phyloP scores from a whole-genome alignment of 805 yeast species.

The Saccharomyces paradoxus region DNA sequence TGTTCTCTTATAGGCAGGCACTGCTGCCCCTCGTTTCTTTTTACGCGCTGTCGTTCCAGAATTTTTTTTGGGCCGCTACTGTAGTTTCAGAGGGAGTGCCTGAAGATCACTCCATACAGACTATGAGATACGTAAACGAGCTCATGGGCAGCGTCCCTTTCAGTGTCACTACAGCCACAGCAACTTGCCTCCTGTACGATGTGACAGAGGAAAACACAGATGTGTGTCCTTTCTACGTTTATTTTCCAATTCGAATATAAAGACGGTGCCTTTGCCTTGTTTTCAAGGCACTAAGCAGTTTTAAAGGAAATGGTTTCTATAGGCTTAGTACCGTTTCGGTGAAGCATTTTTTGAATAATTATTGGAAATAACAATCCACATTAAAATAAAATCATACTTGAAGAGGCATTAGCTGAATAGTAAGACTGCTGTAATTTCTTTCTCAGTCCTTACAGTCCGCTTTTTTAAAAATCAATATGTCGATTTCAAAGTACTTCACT shows the following conservation, averaged over 20 bases:
- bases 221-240: not conserved
- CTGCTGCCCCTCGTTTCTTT: not conserved
- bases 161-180: not conserved
- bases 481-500: conserved; percentile 5
- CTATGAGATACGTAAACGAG: not conserved
- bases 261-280: not conserved
- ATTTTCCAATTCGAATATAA: not conserved
- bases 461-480: not conserved
- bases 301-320: not conserved
- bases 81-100: not conserved
- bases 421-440: not conserved
- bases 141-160: not conserved
- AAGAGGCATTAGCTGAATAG: not conserved
- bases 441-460: not conserved
- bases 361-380: not conserved
- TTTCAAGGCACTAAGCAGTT: not conserved
- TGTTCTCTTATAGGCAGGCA: not conserved
- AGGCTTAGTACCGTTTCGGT: not conserved
- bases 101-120: not conserved
- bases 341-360: not conserved
- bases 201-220: not conserved
- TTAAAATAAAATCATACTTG: not conserved
- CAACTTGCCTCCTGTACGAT: not conserved
- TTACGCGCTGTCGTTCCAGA: not conserved
- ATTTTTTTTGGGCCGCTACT: too few species aligned